Percentiles rank a stretch among this genome's conserved stretches.
phyloP scores from a whole-genome alignment of 768 basidiomycete species.

The Pleurotus eryngii region DNA sequence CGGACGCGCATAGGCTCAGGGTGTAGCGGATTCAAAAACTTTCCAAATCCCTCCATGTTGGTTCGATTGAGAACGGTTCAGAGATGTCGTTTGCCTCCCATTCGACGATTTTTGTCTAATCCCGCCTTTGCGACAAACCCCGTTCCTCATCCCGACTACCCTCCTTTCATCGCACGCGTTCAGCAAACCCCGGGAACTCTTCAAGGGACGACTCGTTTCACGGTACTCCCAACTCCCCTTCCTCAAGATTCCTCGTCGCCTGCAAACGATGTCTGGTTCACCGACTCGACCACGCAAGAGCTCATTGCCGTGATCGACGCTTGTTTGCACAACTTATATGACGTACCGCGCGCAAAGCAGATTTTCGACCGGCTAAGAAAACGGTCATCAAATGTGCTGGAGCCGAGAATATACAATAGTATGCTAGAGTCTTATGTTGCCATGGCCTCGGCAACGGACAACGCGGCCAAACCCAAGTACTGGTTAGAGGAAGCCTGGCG shows the following conservation, averaged over 20 bases:
- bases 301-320: constrained; percentile 78
- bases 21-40: not conserved
- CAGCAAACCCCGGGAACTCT: constrained; percentile 36
- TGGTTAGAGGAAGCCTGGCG: constrained; percentile 67
- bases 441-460: constrained; percentile 50
- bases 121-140: constrained; percentile 18
- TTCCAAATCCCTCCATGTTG: constrained; percentile 2
- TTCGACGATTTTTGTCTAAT: constrained; percentile 5
- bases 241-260: constrained; percentile 42
- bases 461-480: constrained; percentile 30
- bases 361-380: constrained; percentile 66
- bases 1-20: too few relatives aligned
- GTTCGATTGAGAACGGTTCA: constrained; percentile 7
- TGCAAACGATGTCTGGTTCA: constrained; percentile 51
- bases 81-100: constrained; percentile 8
- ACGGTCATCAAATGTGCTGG: constrained; percentile 23
- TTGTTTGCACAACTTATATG: constrained; percentile 72
- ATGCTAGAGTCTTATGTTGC: constrained; percentile 64
- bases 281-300: constrained; percentile 65
- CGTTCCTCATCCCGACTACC: constrained; percentile 34
- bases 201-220: constrained; percentile 42
- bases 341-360: constrained; percentile 70
- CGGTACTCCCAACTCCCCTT: constrained; percentile 65
- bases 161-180: constrained; percentile 31
- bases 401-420: constrained; percentile 58